These are phyloP conservation scores for Boletus sensibilis DNA, from an alignment of 768 basidiomycete genomes.

Conservation along the genomic window DNA sequence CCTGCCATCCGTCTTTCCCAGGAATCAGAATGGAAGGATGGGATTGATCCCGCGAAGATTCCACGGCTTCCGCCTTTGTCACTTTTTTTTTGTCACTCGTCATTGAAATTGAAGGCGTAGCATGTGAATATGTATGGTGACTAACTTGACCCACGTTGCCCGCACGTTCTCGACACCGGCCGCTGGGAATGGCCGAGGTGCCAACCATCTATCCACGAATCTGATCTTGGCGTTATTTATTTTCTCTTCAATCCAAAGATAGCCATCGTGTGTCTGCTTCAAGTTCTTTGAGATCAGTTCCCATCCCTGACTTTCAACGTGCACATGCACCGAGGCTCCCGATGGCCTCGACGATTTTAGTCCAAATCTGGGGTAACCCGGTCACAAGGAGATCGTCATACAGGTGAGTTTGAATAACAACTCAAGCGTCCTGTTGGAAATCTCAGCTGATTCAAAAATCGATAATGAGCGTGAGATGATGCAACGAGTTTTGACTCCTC, in stretches of 20 bases:
- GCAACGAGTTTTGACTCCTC: background rate
- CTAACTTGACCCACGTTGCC: slow-evolving; percentile 5
- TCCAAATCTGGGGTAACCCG: background rate
- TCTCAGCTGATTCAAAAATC: background rate
- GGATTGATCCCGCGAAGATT: slow-evolving; percentile 7
- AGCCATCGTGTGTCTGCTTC: slow-evolving; percentile 6
- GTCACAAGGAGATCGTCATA: background rate
- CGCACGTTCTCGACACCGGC: slow-evolving; percentile 5
- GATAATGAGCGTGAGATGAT: slow-evolving; percentile 7
- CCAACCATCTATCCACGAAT: background rate
- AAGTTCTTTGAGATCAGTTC: slow-evolving; percentile 3
- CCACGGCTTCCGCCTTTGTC: background rate
- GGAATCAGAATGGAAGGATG: slow-evolving; percentile 12
- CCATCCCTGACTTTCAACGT: slow-evolving; percentile 3
- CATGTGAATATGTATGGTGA: background rate
- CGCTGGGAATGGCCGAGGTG: slow-evolving; percentile 8
- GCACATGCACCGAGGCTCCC: background rate
- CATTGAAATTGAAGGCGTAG: background rate
- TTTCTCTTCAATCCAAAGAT: slow-evolving; percentile 12
- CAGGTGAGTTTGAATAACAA: background rate
- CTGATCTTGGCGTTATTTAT: background rate
- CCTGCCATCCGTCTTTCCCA: slow-evolving; percentile 6
- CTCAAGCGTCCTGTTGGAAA: background rate
- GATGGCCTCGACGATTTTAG: background rate
- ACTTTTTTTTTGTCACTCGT: background rate